Percentiles rank a stretch among this genome's conserved stretches.
These are phyloP conservation scores for Rosellinia necatrix DNA, from an alignment of 2,329 filamentous ascomycete species.

Conservation along the genomic window DNA sequence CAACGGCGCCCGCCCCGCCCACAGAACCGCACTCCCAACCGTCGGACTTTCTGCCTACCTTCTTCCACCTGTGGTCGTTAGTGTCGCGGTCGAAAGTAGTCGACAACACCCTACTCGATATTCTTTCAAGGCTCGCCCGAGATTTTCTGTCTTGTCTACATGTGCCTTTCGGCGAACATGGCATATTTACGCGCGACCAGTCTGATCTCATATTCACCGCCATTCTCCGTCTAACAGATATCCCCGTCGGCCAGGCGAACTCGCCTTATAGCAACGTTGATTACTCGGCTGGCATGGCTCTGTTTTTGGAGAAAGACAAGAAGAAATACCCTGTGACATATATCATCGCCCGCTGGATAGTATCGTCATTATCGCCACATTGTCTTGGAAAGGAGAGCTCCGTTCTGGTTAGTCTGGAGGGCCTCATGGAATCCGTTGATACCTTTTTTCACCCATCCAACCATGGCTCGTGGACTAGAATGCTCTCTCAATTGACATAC, in stretches of 20 bases:
- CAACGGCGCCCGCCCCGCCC: constrained; percentile 77
- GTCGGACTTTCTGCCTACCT: constrained; percentile 85
- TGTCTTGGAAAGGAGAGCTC: constrained; percentile 79
- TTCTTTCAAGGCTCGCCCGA: constrained; percentile 83
- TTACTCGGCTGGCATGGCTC: constrained; percentile 77
- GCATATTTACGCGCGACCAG: constrained; percentile 91
- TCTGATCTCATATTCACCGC: constrained; percentile 92
- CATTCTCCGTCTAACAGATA: constrained; percentile 85
- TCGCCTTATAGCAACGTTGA: constrained; percentile 91
- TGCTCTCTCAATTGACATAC: constrained; percentile 86
- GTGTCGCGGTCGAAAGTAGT: constrained; percentile 87
- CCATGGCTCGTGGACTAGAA: constrained; percentile 87
- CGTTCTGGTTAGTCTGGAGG: constrained; percentile 83
- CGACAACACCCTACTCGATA: constrained; percentile 86
- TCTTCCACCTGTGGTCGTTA: constrained; percentile 96
- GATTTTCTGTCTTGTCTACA: constrained; percentile 78
- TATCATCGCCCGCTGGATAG: constrained; percentile 89
- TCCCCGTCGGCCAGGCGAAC: constrained; percentile 93
- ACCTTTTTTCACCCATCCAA: constrained; percentile 99
- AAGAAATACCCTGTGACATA: constrained; percentile 92
- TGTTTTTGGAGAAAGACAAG: constrained; percentile 88
- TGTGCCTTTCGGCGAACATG: constrained; percentile 81
- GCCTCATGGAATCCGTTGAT: constrained; percentile 90
- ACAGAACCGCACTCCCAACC: constrained; percentile 78
- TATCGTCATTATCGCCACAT: constrained; percentile 87